Base-by-base conservation (phyloP, 257 asterid species). In the Nicotiana undulata region DNA sequence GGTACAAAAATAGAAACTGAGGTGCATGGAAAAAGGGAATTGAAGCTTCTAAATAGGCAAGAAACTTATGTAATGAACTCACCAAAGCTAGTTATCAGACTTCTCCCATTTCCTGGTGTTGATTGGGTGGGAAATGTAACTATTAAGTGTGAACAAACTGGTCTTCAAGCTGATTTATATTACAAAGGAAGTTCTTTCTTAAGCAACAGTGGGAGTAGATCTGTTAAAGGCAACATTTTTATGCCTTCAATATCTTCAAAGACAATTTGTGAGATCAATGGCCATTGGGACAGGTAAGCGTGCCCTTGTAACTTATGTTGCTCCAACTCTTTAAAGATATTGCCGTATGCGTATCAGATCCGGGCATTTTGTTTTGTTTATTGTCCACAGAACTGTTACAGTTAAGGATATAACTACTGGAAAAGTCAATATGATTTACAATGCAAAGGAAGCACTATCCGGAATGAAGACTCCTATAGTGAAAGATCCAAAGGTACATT, bases 231-330 rank as follows among this genome's bases (percentile, higher is more conserved):
- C 58, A 91, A 81, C 70, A 89, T 95, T 64, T 82, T 88, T 77
- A 22, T 16, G 22, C 65, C 97, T 17, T 88, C 93, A n/a, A n/a
- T n/a, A 4, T 90, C 97, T 4, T 85, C 89, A 34, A 34, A 87
- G 67, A 84, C 88, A n/a, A 61, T 93, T 16, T 92, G 81, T 63
- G 91, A 90, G 78, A 80, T 95, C 46, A 81, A 80, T 81, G 99
- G 98, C 79, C 93, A 92, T 37, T 93, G 99, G 99, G 97, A 95
- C 55, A 90, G 95, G 99, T 93, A 88, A 61, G 18, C 15, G 2
- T 40, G 10, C 10, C 46, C 9, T 7, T 0, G 0, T 37, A 37
- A 37, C 46, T 2, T 37, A 37, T 1, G 0, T 37, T 37, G 0
- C 10, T 37, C 46, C 0, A 37, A 37, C 46, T 37, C 10, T 37